These are phyloP conservation scores for Brassica incana DNA, from an alignment of 345 rosid genomes.

Conservation along the genomic window DNA sequence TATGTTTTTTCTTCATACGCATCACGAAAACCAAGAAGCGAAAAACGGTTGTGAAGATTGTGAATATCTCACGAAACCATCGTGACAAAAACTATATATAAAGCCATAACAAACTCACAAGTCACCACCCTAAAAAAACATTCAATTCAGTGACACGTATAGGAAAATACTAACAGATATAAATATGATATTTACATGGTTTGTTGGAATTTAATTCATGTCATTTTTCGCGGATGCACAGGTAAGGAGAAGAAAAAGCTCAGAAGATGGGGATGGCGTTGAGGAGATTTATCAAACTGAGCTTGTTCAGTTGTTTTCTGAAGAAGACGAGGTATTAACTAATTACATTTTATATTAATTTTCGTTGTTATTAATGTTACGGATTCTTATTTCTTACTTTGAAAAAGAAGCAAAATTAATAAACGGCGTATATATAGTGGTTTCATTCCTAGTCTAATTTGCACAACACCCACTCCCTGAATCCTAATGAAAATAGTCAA, in stretches of 20 bases:
- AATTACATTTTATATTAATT: not conserved
- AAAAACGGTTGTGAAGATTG: slow-evolving; percentile 46
- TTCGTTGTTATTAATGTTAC: not conserved
- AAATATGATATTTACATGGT: slow-evolving; percentile 18
- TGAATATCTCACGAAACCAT: slow-evolving; percentile 56
- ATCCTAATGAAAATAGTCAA: slow-evolving; percentile 13
- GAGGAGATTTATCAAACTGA: slow-evolving; percentile 75
- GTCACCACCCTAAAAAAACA: slow-evolving; percentile 27
- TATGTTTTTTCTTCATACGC: slow-evolving; percentile 18
- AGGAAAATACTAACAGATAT: not conserved
- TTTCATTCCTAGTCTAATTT: slow-evolving; percentile 25
- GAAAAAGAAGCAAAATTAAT: slow-evolving; percentile 10
- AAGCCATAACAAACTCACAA: slow-evolving; percentile 43
- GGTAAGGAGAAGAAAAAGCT: slow-evolving; percentile 56
- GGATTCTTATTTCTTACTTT: not conserved
- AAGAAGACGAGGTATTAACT: slow-evolving; percentile 83
- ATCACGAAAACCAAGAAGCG: slow-evolving; percentile 46
- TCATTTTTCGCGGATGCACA: slow-evolving; percentile 25
- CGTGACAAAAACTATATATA: slow-evolving; percentile 47
- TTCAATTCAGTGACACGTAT: slow-evolving; percentile 32
- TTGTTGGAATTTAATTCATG: slow-evolving; percentile 17
- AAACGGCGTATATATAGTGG: slow-evolving; percentile 12
- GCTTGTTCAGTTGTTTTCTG: slow-evolving; percentile 81
- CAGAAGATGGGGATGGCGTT: slow-evolving; percentile 51
- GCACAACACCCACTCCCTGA: slow-evolving; percentile 20